A percentile compares a stretch with the other conserved stretches of the same genome.
phyloP scores from a whole-genome alignment of 1,284 basidiomycete species.

The Marasmius oreades region DNA sequence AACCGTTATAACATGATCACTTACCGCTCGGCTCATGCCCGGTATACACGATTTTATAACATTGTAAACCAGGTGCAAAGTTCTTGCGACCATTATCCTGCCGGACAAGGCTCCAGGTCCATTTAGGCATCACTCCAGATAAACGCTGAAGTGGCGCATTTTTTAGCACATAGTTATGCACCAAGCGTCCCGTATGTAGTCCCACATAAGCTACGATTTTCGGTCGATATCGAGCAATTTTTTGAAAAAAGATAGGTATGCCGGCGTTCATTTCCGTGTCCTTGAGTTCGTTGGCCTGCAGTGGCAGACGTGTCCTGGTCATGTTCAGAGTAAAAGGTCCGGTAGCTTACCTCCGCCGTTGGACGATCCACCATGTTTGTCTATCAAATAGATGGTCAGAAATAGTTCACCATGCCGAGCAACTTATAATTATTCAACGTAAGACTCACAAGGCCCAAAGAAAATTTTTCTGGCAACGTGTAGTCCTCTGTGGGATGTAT shows the following conservation, averaged over 20 bases:
- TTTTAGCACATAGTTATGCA: conserved; percentile 5
- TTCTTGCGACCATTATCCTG: neutral
- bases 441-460: conserved; percentile 46
- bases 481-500: conserved; percentile 43
- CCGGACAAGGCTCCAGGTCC: neutral
- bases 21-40: neutral
- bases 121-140: neutral
- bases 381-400: conserved; percentile 26
- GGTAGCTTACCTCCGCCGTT: conserved; percentile 44
- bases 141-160: neutral
- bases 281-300: conserved; percentile 58
- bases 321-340: neutral
- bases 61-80: conserved; percentile 37
- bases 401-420: neutral
- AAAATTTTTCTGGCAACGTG: conserved; percentile 41
- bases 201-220: conserved; percentile 71
- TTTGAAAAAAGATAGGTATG: conserved; percentile 50
- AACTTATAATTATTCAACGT: neutral
- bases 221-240: conserved; percentile 53
- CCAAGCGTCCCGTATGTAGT: conserved; percentile 52
- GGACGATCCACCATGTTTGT: conserved; percentile 61
- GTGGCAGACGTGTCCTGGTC: neutral
- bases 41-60: conserved; percentile 43
- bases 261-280: conserved; percentile 45
- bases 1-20: neutral